Evolutionary conservation across 2,329 filamentous ascomycete genomes (phyloP).

Genomic region (Phoma herbarum): DNA sequence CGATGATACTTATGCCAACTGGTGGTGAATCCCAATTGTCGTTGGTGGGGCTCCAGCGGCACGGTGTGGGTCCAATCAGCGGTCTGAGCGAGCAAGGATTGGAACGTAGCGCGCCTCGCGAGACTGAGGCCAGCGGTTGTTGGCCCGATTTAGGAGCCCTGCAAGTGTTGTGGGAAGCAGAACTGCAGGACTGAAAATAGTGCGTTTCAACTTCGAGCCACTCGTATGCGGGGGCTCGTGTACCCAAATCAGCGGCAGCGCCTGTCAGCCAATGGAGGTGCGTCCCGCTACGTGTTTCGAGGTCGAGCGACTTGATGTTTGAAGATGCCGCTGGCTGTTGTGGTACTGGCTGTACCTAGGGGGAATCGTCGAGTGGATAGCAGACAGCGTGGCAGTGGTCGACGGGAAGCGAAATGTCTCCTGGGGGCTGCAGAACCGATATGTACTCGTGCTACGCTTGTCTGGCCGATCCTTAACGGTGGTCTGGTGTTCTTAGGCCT

Average conservation of each 20-base stretch:
- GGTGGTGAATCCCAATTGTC: constrained; percentile 33
- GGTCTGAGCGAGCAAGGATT: constrained; percentile 26
- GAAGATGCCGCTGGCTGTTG: constrained; percentile 37
- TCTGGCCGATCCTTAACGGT: constrained; percentile 25
- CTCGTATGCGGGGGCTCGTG: constrained; percentile 22
- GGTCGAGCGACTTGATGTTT: constrained; percentile 40
- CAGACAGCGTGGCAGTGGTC: constrained; percentile 24
- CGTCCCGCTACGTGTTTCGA: constrained; percentile 44
- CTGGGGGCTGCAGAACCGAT: constrained; percentile 30
- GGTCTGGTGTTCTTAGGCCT: constrained; percentile 35
- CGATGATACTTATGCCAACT: constrained; percentile 46
- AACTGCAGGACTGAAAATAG: constrained; percentile 41
- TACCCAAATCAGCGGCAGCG: constrained; percentile 28
- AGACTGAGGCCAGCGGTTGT: constrained; percentile 41
- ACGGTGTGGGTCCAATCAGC: constrained; percentile 43
- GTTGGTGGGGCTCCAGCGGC: constrained; percentile 37
- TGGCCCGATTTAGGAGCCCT: constrained; percentile 39
- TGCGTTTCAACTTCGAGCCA: constrained; percentile 46
- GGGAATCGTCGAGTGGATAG: constrained; percentile 18
- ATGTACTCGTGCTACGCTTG: constrained; percentile 29
- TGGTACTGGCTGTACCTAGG: constrained; percentile 19
- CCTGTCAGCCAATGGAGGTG: constrained; percentile 46
- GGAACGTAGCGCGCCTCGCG: constrained; percentile 44
- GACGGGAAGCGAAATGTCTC: constrained; percentile 25
- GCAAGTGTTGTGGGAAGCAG: constrained; percentile 41